Evolutionary conservation across 2,329 filamentous ascomycete species (phyloP).

Genomic region (Tolypocladium album): DNA sequence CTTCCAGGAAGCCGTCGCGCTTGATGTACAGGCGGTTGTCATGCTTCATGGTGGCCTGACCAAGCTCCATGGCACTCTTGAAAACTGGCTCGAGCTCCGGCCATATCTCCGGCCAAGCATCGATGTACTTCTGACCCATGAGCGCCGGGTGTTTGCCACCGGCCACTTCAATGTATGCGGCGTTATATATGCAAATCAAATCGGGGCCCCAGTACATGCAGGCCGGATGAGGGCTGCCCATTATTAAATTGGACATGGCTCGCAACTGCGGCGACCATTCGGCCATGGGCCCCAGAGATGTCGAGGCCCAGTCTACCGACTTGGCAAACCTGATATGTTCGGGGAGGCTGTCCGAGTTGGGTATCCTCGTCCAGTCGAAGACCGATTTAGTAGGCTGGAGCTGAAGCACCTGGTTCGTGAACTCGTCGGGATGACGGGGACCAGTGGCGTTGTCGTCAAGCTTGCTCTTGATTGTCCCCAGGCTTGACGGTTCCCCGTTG

Average conservation of each 20-base stretch:
- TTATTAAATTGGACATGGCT: constrained; percentile 71
- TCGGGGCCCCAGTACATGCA: constrained; percentile 74
- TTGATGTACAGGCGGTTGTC: constrained; percentile 67
- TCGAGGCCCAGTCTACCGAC: constrained; percentile 61
- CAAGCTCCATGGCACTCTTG: constrained; percentile 53
- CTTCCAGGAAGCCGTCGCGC: constrained; percentile 60
- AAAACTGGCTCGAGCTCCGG: constrained; percentile 59
- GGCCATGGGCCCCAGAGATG: constrained; percentile 65
- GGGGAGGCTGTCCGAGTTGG: constrained; percentile 51
- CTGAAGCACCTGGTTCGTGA: constrained; percentile 29
- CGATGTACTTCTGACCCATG: constrained; percentile 62
- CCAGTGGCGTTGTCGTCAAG: constrained; percentile 7
- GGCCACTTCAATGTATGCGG: constrained; percentile 59
- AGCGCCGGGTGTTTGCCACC: constrained; percentile 66
- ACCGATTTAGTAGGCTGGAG: constrained; percentile 6
- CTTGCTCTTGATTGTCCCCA: not conserved
- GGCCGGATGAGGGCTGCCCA: constrained; percentile 65
- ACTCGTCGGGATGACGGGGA: constrained; percentile 28
- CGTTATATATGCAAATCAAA: constrained; percentile 59
- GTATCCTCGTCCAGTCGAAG: constrained; percentile 75
- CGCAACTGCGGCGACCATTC: constrained; percentile 62
- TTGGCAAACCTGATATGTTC: constrained; percentile 64
- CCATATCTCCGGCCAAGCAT: constrained; percentile 69
- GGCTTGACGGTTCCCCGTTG: not conserved
- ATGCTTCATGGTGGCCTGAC: constrained; percentile 75